These are phyloP conservation scores for Trichoderma polysporum DNA, from an alignment of 2,329 filamentous ascomycete genomes.

Conservation along the genomic window DNA sequence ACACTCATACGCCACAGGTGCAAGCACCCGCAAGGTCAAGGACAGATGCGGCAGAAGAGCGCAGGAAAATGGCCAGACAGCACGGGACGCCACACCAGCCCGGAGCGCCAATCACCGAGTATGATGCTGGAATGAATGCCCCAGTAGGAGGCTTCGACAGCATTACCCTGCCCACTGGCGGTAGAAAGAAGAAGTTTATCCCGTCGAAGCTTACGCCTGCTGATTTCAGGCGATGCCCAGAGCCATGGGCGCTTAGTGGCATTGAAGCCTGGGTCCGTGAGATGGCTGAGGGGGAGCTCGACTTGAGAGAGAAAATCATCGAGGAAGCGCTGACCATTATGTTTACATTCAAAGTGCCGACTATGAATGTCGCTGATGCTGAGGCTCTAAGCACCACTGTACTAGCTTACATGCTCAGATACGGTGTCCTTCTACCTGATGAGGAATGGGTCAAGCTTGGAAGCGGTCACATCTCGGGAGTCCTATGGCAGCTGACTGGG, in stretches of 20 bases:
- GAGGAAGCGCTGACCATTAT: constrained; percentile 84
- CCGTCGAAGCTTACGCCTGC: constrained; percentile 76
- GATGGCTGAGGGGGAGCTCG: constrained; percentile 87
- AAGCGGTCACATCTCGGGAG: constrained; percentile 75
- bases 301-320: constrained; percentile 80
- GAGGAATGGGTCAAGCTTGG: constrained; percentile 99
- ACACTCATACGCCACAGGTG: constrained; percentile 76
- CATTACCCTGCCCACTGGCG: constrained; percentile 76
- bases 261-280: constrained; percentile 83
- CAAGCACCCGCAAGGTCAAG: constrained; percentile 86
- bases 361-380: constrained; percentile 97
- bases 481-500: constrained; percentile 90
- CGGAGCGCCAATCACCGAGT: constrained; percentile 46
- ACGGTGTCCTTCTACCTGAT: constrained; percentile 76
- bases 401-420: constrained; percentile 74
- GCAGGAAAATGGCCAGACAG: constrained; percentile 54
- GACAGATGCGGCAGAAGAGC: constrained; percentile 82
- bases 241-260: constrained; percentile 92
- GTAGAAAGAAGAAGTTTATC: constrained; percentile 78
- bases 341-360: constrained; percentile 93
- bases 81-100: constrained; percentile 50
- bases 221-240: constrained; percentile 80
- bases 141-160: constrained; percentile 70
- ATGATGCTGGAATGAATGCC: constrained; percentile 54
- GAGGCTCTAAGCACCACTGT: constrained; percentile 80